Evolutionary conservation across 495 filamentous ascomycete genomes (phyloP), one percentile per base, ranked within the genome.

Genomic region (Apodospora peruviana): DNA sequence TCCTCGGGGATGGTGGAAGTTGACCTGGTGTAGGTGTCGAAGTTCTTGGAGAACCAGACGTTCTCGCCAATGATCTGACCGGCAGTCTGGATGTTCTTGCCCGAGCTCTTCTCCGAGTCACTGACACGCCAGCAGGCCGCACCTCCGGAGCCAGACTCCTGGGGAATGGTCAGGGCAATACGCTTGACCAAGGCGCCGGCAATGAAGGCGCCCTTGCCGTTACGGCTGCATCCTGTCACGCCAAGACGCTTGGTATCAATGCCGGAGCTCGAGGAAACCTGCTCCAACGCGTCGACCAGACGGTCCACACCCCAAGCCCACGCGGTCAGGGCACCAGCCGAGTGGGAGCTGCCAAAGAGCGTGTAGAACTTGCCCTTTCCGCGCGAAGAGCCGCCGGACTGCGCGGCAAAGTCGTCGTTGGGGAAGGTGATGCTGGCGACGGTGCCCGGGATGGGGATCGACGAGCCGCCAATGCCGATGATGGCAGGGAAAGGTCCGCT

Each of bases 231-330:
- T 7, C 75, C 76, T 2, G 74, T 76, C 8, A 77, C 74, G 38
- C 72, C 76, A 10, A 79, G 57, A 0, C 66, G 65, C 52, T 57
- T 73, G 45, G 69, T 57, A 59, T 79, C 73, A 58, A 78, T 77
- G 32, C 71, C 72, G 18, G 71, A 65, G 24, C 51, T 56, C n/a
- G 50, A 45, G 16, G 57, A 63, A n/a, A 73, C 57, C 59, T 66
- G 68, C 66, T 77, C 74, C 32, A 79, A 68, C 1, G 61, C 74
- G 58, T 79, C 76, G 52, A 78, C 73, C 42, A 79, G 57, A 1
- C 76, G 70, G 59, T 69, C 68, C 0, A 79, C 72, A 37, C 75
- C 75, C 76, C 75, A 79, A 16, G 71, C 74, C 75, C 76, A 78
- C 16, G 75, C 75, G 4, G 70, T 75, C 39, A 72, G 49, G 12